A percentile compares a stretch with the other conserved stretches of the same genome.
Conservation (phyloP, 352 stramenopile genomes). For the Globisporangium ultimum region DNA sequence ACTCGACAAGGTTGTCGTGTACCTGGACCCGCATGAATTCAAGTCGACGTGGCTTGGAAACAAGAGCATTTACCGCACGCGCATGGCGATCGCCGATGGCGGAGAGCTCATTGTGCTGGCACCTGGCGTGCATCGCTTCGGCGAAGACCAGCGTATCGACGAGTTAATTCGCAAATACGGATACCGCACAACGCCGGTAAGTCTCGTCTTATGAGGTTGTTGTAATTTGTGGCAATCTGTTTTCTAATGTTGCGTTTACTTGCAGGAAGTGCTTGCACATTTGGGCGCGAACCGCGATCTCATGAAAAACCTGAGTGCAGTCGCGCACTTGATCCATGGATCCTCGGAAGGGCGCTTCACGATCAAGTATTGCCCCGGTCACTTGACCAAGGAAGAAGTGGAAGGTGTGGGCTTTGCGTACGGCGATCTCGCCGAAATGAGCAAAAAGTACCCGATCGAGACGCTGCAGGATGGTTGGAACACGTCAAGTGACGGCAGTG, state of each 20-base stretch:
- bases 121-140: slow-evolving; percentile 92
- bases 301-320: slow-evolving; percentile 93
- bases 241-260: background rate
- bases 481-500: slow-evolving; percentile 45
- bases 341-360: slow-evolving; percentile 96
- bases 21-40: slow-evolving; percentile 95
- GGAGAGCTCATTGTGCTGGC: slow-evolving; percentile 95
- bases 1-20: slow-evolving; percentile 94
- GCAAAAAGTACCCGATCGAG: slow-evolving; percentile 74
- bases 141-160: slow-evolving; percentile 94
- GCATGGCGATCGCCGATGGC: slow-evolving; percentile 96
- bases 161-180: slow-evolving; percentile 96
- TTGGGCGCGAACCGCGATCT: slow-evolving; percentile 92
- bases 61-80: slow-evolving; percentile 97
- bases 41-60: slow-evolving; percentile 98
- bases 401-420: slow-evolving; percentile 93
- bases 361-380: slow-evolving; percentile 92
- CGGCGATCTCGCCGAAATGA: slow-evolving; percentile 84
- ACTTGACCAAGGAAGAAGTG: slow-evolving; percentile 91
- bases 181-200: slow-evolving; percentile 93
- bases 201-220: slow-evolving; percentile 9
- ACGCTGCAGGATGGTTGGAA: slow-evolving; percentile 94
- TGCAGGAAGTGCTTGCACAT: slow-evolving; percentile 88
- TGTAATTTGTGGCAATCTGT: slow-evolving; percentile 2
- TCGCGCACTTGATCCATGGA: slow-evolving; percentile 96